These are phyloP conservation scores for Zygoascus flipseniorum DNA, from an alignment of 805 yeast species.

Conservation along the genomic window DNA sequence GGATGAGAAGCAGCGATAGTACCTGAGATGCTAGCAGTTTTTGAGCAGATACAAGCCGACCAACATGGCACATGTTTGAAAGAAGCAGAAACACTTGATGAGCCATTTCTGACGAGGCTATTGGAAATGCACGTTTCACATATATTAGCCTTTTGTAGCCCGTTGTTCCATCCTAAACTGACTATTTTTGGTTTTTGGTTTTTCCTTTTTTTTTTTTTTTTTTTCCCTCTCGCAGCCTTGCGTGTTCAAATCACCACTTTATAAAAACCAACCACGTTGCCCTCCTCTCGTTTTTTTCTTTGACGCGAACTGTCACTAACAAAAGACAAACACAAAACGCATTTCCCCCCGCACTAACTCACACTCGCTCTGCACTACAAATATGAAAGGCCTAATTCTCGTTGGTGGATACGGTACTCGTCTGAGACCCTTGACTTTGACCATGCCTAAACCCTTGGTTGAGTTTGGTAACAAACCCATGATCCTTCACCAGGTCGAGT, in stretches of 20 bases:
- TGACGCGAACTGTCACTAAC: neutral
- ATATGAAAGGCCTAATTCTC: constrained; percentile 92
- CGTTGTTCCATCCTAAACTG: neutral
- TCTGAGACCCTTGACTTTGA: constrained; percentile 94
- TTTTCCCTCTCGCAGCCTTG: neutral
- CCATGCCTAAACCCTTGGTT: constrained; percentile 93
- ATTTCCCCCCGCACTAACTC: neutral
- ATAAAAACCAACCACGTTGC: neutral
- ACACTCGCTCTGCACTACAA: neutral
- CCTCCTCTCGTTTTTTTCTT: neutral
- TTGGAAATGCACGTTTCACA: neutral
- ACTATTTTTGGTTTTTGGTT: neutral
- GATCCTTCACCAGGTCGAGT: constrained; percentile 98
- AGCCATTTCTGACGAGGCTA: too few relatives aligned
- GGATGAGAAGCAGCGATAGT: too few relatives aligned
- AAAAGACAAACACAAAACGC: neutral
- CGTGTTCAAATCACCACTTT: neutral
- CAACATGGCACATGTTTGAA: too few relatives aligned
- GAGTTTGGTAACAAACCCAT: constrained; percentile 99
- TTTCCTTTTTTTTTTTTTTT: neutral
- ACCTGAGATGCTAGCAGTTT: too few relatives aligned
- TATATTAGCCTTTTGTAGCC: neutral
- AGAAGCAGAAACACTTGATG: too few relatives aligned
- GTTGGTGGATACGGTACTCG: constrained; percentile 99
- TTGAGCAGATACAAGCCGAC: too few relatives aligned